A percentile compares a stretch with the other conserved stretches of the same genome.
Evolutionary conservation across 108 stramenopile species (phyloP).

Genomic region (Cylindrotheca closterium): DNA sequence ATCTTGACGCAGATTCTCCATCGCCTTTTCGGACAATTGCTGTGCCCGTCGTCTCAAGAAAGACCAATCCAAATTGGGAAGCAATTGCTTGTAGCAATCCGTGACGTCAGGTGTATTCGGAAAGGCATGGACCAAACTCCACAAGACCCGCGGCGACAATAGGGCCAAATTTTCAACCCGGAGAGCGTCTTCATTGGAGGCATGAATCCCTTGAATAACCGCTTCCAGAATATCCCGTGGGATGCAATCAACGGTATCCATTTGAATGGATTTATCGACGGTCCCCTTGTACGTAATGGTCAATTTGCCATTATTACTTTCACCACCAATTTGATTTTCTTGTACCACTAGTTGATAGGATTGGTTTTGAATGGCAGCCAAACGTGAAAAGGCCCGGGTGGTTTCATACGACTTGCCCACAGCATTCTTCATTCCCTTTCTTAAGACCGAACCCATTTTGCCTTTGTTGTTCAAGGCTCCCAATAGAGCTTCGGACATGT

Average conservation of each 20-base stretch:
- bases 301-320: conserved; percentile 21
- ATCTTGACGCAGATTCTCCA: conserved; percentile 73
- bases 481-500: conserved; percentile 64
- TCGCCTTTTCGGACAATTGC: conserved; percentile 79
- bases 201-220: conserved; percentile 62
- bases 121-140: conserved; percentile 60
- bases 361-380: conserved; percentile 63
- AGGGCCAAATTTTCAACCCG: conserved; percentile 69
- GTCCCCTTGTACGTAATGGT: conserved; percentile 60
- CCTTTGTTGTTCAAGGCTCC: conserved; percentile 55
- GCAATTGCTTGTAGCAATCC: conserved; percentile 43
- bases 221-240: conserved; percentile 56
- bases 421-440: conserved; percentile 78
- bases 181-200: conserved; percentile 55
- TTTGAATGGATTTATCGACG: conserved; percentile 53
- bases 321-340: conserved; percentile 1
- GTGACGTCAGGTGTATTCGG: conserved; percentile 24
- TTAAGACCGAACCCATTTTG: conserved; percentile 57
- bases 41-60: conserved; percentile 75
- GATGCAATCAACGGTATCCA: conserved; percentile 73
- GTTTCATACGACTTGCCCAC: conserved; percentile 79
- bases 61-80: conserved; percentile 78
- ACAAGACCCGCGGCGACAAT: conserved; percentile 75
- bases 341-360: conserved; percentile 34
- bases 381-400: conserved; percentile 59